These are phyloP conservation scores for Suillus occidentalis DNA, from an alignment of 768 basidiomycete genomes.

Conservation along the genomic window DNA sequence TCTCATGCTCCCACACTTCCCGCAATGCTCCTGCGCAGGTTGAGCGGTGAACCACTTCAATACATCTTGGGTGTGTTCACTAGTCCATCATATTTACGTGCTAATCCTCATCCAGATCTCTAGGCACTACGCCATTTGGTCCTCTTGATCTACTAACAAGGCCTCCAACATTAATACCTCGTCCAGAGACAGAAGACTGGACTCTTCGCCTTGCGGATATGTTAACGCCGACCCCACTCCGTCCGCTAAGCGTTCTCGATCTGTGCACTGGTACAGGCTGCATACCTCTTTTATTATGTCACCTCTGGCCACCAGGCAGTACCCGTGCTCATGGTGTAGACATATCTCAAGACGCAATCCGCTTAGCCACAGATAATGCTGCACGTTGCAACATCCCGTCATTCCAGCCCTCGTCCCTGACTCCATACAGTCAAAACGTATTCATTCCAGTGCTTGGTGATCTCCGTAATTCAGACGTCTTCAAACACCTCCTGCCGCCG, in stretches of 20 bases:
- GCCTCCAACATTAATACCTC: slow-evolving; percentile 87
- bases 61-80: slow-evolving; percentile 76
- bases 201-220: slow-evolving; percentile 55
- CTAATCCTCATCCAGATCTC: not conserved
- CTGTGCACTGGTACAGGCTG: slow-evolving; percentile 93
- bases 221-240: slow-evolving; percentile 33
- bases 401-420: not conserved
- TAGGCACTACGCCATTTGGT: slow-evolving; percentile 86
- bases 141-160: slow-evolving; percentile 71
- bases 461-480: slow-evolving; percentile 35
- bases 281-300: slow-evolving; percentile 82
- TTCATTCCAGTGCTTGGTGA: slow-evolving; percentile 45
- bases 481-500: slow-evolving; percentile 38
- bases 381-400: slow-evolving; percentile 21
- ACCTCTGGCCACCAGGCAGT: slow-evolving; percentile 57
- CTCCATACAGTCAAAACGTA: slow-evolving; percentile 22
- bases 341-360: slow-evolving; percentile 58
- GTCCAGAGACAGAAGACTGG: slow-evolving; percentile 94
- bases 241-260: slow-evolving; percentile 62
- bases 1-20: slow-evolving; percentile 28
- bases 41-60: slow-evolving; percentile 78
- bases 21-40: slow-evolving; percentile 58
- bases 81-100: not conserved
- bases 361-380: slow-evolving; percentile 49
- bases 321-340: slow-evolving; percentile 65